Percentiles rank a stretch among this genome's conserved stretches.
Evolutionary conservation across 176 grass and related monocot species (phyloP).

Genomic region (Ampelocalamus luodianensis): DNA sequence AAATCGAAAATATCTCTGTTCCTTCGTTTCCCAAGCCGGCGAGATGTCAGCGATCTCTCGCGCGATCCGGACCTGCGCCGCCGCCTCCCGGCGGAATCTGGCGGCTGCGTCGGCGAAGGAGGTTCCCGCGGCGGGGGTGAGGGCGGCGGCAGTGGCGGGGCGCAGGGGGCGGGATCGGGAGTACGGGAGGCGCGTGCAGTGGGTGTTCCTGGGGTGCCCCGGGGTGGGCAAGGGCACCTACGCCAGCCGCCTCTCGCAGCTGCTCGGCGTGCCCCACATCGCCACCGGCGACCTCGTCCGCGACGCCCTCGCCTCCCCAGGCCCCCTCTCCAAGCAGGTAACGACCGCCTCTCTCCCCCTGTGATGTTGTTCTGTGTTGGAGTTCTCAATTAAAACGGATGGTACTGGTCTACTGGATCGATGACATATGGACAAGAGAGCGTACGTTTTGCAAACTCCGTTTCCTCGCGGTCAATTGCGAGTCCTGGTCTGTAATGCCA

Average conservation of each 20-base stretch:
- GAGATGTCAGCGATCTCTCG: constrained; percentile 63
- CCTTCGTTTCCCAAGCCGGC: neutral
- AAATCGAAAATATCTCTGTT: constrained; percentile 31
- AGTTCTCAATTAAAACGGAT: neutral
- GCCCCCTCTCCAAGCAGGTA: constrained; percentile 69
- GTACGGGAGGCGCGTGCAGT: constrained; percentile 71
- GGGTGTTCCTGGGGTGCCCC: constrained; percentile 93
- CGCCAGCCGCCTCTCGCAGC: constrained; percentile 85
- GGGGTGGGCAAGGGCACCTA: constrained; percentile 99
- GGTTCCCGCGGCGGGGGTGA: neutral
- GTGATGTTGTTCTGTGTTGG: neutral
- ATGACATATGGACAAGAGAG: neutral
- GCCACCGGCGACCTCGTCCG: constrained; percentile 98
- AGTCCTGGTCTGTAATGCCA: neutral
- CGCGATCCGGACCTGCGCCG: constrained; percentile 43
- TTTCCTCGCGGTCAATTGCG: neutral
- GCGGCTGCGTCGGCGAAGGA: constrained; percentile 35
- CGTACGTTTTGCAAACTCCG: neutral
- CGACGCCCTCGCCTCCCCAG: constrained; percentile 62
- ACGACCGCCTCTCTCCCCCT: neutral
- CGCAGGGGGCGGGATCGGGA: constrained; percentile 33
- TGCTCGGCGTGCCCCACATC: constrained; percentile 87
- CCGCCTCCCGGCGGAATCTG: constrained; percentile 29
- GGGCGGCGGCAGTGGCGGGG: constrained; percentile 1
- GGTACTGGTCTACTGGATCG: neutral